Evolutionary conservation across 1,284 basidiomycete genomes (phyloP).

Genomic region (Rhodotorula glutinis): DNA sequence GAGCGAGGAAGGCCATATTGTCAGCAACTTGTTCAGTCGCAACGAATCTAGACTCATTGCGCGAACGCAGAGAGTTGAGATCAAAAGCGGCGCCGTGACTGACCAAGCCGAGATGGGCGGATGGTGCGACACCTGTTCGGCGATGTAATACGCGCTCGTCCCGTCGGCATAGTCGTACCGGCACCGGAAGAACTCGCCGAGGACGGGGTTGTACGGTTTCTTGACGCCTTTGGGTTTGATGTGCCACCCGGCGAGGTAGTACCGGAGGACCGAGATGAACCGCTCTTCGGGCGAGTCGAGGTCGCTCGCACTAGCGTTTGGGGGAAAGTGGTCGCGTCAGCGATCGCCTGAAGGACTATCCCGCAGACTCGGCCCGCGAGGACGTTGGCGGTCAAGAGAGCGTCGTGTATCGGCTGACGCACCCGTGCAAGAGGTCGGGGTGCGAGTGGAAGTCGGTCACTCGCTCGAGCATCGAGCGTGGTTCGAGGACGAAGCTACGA

Average conservation of each 20-base stretch:
- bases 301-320: conserved; percentile 61
- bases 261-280: conserved; percentile 85
- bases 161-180: conserved; percentile 89
- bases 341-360: background rate
- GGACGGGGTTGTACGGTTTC: conserved; percentile 98
- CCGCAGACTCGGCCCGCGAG: conserved; percentile 74
- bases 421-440: conserved; percentile 95
- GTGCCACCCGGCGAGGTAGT: conserved; percentile 99
- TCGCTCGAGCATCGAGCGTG: conserved; percentile 81
- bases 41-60: too few relatives aligned
- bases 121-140: conserved; percentile 86
- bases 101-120: conserved; percentile 89
- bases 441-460: conserved; percentile 99
- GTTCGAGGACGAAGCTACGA: conserved; percentile 87
- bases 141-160: conserved; percentile 90
- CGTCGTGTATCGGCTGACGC: conserved; percentile 62
- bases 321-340: background rate
- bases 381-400: conserved; percentile 97
- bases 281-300: conserved; percentile 80
- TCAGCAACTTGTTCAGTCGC: too few relatives aligned
- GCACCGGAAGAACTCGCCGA: conserved; percentile 97
- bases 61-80: too few relatives aligned
- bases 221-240: conserved; percentile 99
- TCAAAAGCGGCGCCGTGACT: too few relatives aligned
- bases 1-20: background rate